Percentiles rank a stretch among this genome's conserved stretches.
Evolutionary conservation across 495 filamentous ascomycete species (phyloP).

Genomic region (Penicillium coprophilum): DNA sequence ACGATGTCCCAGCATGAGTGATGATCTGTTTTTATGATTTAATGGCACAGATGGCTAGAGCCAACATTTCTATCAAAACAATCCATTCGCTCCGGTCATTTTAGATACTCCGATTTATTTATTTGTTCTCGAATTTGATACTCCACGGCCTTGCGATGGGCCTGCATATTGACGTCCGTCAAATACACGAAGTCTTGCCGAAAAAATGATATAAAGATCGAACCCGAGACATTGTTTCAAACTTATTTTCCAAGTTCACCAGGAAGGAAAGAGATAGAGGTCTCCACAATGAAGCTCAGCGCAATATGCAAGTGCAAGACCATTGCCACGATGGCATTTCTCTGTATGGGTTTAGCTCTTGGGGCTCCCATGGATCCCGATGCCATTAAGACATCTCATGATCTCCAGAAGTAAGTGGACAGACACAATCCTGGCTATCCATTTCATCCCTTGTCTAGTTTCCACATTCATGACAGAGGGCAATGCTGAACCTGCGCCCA

Average conservation of each 20-base stretch:
- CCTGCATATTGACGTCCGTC: neutral
- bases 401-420: neutral
- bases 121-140: neutral
- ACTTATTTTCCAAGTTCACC: neutral
- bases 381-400: neutral
- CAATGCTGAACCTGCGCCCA: neutral
- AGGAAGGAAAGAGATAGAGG: neutral
- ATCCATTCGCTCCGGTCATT: neutral
- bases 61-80: neutral
- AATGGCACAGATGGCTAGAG: neutral
- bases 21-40: neutral
- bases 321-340: neutral
- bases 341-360: neutral
- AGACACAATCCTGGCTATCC: neutral
- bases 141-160: neutral
- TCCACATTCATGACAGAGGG: neutral
- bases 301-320: neutral
- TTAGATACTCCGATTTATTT: neutral
- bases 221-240: neutral
- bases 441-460: neutral
- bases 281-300: neutral
- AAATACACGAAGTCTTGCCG: neutral
- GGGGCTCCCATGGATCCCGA: neutral
- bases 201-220: neutral
- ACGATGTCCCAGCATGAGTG: neutral